phyloP scores from a whole-genome alignment of 768 basidiomycete genomes.

The Strobilomyces echinocephalus region DNA sequence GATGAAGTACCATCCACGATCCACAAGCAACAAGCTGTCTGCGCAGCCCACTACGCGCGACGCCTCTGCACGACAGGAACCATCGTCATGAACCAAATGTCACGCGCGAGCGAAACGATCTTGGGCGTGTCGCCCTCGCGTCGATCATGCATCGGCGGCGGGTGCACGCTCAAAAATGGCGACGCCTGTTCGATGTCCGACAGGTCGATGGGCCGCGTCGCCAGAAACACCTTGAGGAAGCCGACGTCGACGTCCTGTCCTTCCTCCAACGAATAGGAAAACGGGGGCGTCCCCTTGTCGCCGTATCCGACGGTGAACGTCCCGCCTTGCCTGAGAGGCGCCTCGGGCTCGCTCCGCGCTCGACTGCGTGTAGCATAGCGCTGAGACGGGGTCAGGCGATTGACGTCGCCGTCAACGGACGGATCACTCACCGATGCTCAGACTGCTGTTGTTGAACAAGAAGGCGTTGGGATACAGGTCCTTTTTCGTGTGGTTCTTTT shows the following conservation, averaged over 20 bases:
- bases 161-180: constrained; percentile 22
- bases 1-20: background rate
- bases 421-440: constrained; percentile 30
- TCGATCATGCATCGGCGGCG: background rate
- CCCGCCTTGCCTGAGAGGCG: constrained; percentile 5
- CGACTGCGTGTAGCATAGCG: constrained; percentile 3
- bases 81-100: constrained; percentile 18
- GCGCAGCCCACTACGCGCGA: background rate
- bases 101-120: background rate
- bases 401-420: no score
- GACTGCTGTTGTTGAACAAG: constrained; percentile 40
- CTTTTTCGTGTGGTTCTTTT: constrained; percentile 30
- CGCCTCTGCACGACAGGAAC: constrained; percentile 9
- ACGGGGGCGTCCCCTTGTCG: constrained; percentile 30
- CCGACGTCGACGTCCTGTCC: constrained; percentile 36
- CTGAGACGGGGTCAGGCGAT: background rate
- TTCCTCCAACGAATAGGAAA: constrained; percentile 28
- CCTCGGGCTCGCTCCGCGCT: background rate
- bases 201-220: constrained; percentile 34
- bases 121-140: background rate
- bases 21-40: background rate
- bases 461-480: constrained; percentile 38
- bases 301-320: constrained; percentile 39
- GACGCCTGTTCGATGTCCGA: constrained; percentile 31
- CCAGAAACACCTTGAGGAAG: constrained; percentile 41